Base-by-base conservation (phyloP, 2,329 filamentous ascomycete species). In the Grosmannia huntii region DNA sequence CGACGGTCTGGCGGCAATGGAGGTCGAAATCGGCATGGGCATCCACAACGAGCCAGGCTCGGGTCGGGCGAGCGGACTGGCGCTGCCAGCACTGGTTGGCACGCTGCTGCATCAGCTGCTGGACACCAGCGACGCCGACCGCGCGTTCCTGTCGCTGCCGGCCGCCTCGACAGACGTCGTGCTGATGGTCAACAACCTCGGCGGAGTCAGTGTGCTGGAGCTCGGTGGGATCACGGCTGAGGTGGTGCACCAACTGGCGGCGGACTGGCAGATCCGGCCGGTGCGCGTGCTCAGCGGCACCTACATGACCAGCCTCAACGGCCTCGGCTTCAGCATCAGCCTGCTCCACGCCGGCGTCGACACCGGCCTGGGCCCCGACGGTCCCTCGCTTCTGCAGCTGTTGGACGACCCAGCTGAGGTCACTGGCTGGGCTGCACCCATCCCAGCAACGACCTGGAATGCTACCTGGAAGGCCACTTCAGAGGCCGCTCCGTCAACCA, bases 231-330 rank as follows among this genome's bases (percentile, higher is more conserved):
- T 90, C 65, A 83, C 84, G 0, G 75, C 81, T 27, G 86, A 89
- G 69, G 84, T 89, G 1, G 77, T 82, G 4, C 71, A 73, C 55
- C 86, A 89, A 71, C 74, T 90, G 51, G 74, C 73, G 44, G 70
- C 71, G 53, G 73, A 71, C 59, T 82, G 82, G 68, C 73, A 74
- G 61, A 83, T 89, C 66, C 76, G 73, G 38, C 85, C 86, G 0
- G 80, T 82, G 19, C 75, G 87, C 53, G 77, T 88, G 62, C 71
- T 89, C 55, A 76, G 78, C 54, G 87, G 87, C 33, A 87, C 85
- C 0, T 90, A 83, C 69, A 90, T 90, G 86, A 90, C 87, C 5
- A 89, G 85, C 62, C 73, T 91, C 60, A 89, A 90, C 67, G 86
- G 85, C 0, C 74, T 86, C 6, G 87, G 87, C 5, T 90, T 90